A percentile compares a stretch with the other conserved stretches of the same genome.
Conservation (phyloP, 2,329 filamentous ascomycete genomes). For the Sporothrix luriei region DNA sequence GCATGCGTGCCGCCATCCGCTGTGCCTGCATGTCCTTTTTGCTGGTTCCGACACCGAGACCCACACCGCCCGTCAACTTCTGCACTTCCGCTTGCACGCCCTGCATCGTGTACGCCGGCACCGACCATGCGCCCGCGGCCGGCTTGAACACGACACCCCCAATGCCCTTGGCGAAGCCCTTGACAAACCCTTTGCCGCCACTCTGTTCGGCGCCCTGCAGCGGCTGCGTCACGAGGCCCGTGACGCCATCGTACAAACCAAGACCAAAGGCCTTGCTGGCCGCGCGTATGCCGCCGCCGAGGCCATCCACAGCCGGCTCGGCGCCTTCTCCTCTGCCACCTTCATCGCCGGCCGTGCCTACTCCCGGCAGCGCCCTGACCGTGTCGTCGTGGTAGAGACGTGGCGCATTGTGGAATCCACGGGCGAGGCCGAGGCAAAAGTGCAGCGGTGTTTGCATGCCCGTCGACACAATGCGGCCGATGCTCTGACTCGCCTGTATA, state of each 20-base stretch:
- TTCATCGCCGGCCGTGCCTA: conserved; percentile 54
- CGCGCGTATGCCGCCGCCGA: conserved; percentile 73
- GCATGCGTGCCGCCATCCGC: conserved; percentile 20
- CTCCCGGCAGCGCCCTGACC: conserved; percentile 53
- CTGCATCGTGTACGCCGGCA: conserved; percentile 82
- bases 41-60: background rate
- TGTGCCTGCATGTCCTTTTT: conserved; percentile 10
- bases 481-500: conserved; percentile 42
- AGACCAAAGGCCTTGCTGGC: conserved; percentile 78
- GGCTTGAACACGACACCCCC: conserved; percentile 81
- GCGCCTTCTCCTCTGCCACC: background rate
- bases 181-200: conserved; percentile 63
- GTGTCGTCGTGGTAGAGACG: conserved; percentile 83
- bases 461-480: conserved; percentile 72
- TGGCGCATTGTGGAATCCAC: conserved; percentile 86
- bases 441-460: conserved; percentile 81
- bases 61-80: background rate
- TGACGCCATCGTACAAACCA: conserved; percentile 77
- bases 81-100: conserved; percentile 77
- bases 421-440: conserved; percentile 77
- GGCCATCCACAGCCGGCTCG: conserved; percentile 61
- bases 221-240: conserved; percentile 77
- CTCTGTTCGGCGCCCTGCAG: conserved; percentile 53
- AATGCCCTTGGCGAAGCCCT: conserved; percentile 78
- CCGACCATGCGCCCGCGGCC: conserved; percentile 70